phyloP scores from a whole-genome alignment of 2,329 filamentous ascomycete species.

The Didymella glomerata region DNA sequence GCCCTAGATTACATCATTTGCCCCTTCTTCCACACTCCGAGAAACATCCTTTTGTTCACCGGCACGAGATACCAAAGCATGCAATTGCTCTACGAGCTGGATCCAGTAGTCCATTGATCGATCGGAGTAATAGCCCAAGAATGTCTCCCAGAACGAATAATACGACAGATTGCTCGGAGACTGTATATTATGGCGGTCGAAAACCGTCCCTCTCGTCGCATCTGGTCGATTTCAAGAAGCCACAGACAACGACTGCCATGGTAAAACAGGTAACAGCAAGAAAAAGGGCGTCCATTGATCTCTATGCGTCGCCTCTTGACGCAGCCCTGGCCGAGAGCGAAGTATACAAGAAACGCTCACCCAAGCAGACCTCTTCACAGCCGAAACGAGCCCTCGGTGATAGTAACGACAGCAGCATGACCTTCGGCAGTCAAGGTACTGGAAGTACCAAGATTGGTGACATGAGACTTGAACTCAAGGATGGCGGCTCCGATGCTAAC shows the following conservation, averaged over 20 bases:
- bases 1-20: slow-evolving; percentile 36
- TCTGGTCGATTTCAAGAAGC: not conserved
- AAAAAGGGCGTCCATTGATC: not conserved
- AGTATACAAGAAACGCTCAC: slow-evolving; percentile 4
- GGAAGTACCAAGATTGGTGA: not conserved
- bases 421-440: slow-evolving; percentile 6
- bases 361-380: not conserved
- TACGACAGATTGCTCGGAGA: not conserved
- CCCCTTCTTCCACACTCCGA: slow-evolving; percentile 28
- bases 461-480: slow-evolving; percentile 15
- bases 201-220: not conserved
- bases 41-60: slow-evolving; percentile 35
- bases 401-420: not conserved
- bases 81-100: slow-evolving; percentile 27
- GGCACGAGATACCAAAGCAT: slow-evolving; percentile 30
- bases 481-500: not conserved
- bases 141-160: no score
- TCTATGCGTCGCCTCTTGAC: not conserved
- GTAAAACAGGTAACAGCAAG: not conserved
- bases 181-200: slow-evolving; percentile 8
- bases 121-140: not conserved
- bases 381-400: not conserved
- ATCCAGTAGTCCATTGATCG: slow-evolving; percentile 22
- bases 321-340: not conserved
- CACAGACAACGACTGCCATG: slow-evolving; percentile 5